These are phyloP conservation scores for Blechomonas ayalai DNA, from an alignment of 208 protist species.

Conservation along the genomic window DNA sequence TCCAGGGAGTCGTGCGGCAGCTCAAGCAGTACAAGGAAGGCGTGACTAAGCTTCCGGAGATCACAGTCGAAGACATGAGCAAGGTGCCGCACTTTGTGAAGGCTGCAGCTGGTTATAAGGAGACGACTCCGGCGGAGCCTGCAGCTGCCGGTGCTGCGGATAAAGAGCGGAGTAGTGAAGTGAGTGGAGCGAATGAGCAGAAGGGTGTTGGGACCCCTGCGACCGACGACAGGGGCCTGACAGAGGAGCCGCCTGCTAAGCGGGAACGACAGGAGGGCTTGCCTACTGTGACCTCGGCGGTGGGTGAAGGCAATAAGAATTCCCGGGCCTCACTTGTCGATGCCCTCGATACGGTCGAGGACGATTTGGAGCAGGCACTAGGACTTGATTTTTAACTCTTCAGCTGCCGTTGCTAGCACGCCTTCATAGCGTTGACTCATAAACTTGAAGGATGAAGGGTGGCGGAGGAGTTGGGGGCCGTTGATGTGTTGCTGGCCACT, in stretches of 20 bases:
- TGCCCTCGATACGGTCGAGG: constrained; percentile 8
- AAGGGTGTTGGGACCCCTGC: neutral
- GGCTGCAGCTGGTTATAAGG: constrained; percentile 45
- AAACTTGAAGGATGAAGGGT: too few species aligned
- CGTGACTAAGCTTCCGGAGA: constrained; percentile 60
- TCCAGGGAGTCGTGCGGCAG: constrained; percentile 56
- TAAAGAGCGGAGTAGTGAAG: too few species aligned
- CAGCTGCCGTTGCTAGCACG: too few species aligned
- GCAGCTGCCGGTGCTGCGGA: neutral
- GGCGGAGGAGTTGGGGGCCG: too few species aligned
- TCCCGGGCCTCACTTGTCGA: neutral
- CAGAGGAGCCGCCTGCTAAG: constrained; percentile 3
- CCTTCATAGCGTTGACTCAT: too few species aligned
- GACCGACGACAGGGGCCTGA: constrained; percentile 4
- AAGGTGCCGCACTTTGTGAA: constrained; percentile 73
- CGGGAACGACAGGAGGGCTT: constrained; percentile 7
- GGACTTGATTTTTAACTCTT: constrained; percentile 77
- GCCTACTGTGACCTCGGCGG: neutral
- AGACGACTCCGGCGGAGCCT: constrained; percentile 4
- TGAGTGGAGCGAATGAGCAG: neutral
- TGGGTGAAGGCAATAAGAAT: neutral
- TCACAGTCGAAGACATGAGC: constrained; percentile 52
- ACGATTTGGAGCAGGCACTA: constrained; percentile 65
- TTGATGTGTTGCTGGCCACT: too few species aligned
- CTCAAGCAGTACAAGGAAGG: constrained; percentile 69